Evolutionary conservation across 2,329 filamentous ascomycete genomes (phyloP).

Genomic region (Tolypocladium ophioglossoides): DNA sequence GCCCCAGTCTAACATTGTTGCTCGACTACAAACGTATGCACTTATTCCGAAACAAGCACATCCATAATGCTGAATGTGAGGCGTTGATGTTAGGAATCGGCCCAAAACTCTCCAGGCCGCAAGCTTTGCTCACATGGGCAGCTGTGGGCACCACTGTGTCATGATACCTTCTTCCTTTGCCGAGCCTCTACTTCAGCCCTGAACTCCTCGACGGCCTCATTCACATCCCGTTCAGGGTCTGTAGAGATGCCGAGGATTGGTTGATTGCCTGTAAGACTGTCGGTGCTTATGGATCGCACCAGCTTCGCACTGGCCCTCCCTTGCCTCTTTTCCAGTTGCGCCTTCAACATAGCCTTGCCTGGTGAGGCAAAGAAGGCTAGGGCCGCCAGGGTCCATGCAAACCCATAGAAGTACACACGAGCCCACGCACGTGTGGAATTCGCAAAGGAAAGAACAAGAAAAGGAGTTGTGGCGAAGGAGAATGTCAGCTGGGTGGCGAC

Average conservation of each 20-base stretch:
- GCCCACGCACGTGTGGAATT: constrained; percentile 68
- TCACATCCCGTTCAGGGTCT: constrained; percentile 64
- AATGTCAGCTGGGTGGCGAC: constrained; percentile 73
- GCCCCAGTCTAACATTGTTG: neutral
- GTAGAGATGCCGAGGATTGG: constrained; percentile 69
- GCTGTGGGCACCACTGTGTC: neutral
- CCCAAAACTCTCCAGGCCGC: neutral
- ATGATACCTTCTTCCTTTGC: constrained; percentile 17
- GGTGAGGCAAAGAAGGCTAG: constrained; percentile 74
- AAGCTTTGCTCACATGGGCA: neutral
- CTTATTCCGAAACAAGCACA: neutral
- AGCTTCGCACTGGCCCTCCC: constrained; percentile 34
- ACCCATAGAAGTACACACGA: constrained; percentile 79
- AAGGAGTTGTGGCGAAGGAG: constrained; percentile 73
- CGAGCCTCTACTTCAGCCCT: constrained; percentile 56
- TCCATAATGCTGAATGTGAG: neutral
- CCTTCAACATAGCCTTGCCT: constrained; percentile 50
- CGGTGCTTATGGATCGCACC: constrained; percentile 42
- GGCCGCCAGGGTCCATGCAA: constrained; percentile 53
- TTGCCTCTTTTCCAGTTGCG: constrained; percentile 47
- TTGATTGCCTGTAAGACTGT: constrained; percentile 43
- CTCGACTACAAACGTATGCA: neutral
- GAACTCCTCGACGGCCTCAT: constrained; percentile 69
- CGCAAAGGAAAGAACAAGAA: constrained; percentile 67
- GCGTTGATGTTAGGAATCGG: neutral